Conservation (phyloP, 176 grass and related monocot species). For the Aegilops sharonensis region DNA sequence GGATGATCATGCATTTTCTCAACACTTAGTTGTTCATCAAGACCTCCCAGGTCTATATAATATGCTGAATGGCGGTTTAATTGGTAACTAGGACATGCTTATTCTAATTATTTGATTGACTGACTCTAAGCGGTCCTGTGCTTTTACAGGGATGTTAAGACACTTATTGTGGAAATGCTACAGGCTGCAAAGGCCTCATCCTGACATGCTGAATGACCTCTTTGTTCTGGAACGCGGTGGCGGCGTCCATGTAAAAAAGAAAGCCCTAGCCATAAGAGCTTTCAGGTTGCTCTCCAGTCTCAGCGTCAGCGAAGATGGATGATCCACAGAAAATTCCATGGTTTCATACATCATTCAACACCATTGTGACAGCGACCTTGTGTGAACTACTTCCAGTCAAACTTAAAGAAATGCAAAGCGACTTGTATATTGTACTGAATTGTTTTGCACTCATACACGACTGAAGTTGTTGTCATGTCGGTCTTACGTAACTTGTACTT, state of each 20-base stretch:
- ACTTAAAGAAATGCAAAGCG: not conserved
- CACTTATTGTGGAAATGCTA: conserved; percentile 96
- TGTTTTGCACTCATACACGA: not conserved
- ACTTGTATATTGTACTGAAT: not conserved
- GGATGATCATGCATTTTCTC: not conserved
- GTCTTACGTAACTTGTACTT: no score
- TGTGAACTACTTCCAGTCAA: not conserved
- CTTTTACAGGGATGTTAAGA: conserved; percentile 80
- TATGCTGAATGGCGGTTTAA: not conserved
- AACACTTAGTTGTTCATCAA: not conserved
- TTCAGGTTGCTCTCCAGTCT: not conserved
- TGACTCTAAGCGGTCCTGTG: not conserved
- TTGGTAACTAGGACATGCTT: not conserved
- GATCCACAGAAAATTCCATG: not conserved
- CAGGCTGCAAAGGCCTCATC: conserved; percentile 63
- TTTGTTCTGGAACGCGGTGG: not conserved
- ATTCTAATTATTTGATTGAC: not conserved
- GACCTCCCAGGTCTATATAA: not conserved
- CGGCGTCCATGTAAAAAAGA: conserved; percentile 5
- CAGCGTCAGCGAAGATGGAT: not conserved
- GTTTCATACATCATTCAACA: not conserved
- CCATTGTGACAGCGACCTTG: not conserved
- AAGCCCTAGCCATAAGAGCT: not conserved
- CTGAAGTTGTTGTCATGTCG: not conserved
- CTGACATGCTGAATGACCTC: conserved; percentile 27